These are phyloP conservation scores for Solanum arcanum DNA, from an alignment of 257 asterid species.

Conservation along the genomic window DNA sequence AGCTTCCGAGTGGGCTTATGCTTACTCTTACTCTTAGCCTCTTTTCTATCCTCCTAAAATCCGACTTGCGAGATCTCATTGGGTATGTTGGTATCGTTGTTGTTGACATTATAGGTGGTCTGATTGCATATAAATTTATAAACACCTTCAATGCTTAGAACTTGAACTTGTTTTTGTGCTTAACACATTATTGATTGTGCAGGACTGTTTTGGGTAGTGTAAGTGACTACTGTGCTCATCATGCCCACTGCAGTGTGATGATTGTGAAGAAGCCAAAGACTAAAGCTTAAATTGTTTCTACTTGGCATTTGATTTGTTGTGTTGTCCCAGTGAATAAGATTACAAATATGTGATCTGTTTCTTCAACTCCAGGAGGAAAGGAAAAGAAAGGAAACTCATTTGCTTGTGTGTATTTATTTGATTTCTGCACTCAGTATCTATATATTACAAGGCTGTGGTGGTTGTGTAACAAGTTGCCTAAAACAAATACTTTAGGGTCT, in stretches of 20 bases:
- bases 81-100: not conserved
- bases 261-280: not conserved
- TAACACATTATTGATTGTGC: not conserved
- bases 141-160: not conserved
- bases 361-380: not conserved
- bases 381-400: not conserved
- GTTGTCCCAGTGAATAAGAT: not conserved
- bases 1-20: too few relatives aligned
- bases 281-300: not conserved
- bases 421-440: not conserved
- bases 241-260: constrained; percentile 1
- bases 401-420: not conserved
- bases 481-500: not conserved
- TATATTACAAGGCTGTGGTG: not conserved
- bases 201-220: not conserved
- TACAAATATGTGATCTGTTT: not conserved
- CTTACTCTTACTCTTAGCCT: too few relatives aligned
- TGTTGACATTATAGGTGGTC: not conserved
- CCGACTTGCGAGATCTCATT: not conserved
- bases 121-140: not conserved
- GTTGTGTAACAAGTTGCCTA: not conserved
- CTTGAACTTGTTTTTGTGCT: not conserved
- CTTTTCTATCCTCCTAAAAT: not conserved
- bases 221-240: not conserved
- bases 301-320: not conserved